Percentiles rank a stretch among this genome's conserved stretches.
These are phyloP conservation scores for Podospora comata DNA, from an alignment of 495 filamentous ascomycete species.

Conservation along the genomic window DNA sequence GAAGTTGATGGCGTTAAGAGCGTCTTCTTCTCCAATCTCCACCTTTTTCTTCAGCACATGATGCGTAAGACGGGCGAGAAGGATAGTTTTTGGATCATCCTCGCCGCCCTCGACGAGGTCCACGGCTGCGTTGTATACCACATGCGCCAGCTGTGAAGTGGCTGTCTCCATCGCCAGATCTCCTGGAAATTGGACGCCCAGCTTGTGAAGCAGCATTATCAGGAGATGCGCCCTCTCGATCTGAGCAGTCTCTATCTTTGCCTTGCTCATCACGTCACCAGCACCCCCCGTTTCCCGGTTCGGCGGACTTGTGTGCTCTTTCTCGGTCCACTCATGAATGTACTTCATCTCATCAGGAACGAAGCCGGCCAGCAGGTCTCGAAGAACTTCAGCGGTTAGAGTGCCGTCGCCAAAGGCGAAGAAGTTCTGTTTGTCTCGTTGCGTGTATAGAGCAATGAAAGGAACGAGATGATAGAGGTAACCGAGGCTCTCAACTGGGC, in stretches of 20 bases:
- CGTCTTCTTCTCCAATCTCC: slow-evolving; percentile 18
- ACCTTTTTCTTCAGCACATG: background rate
- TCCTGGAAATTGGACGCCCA: slow-evolving; percentile 32
- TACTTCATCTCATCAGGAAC: background rate
- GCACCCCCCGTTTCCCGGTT: too few species aligned
- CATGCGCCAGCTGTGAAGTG: slow-evolving; percentile 31
- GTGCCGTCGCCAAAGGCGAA: background rate
- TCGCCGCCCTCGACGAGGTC: slow-evolving; percentile 12
- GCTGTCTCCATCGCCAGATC: slow-evolving; percentile 34
- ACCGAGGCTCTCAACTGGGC: slow-evolving; percentile 40
- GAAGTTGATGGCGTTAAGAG: slow-evolving; percentile 31
- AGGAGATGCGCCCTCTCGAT: slow-evolving; percentile 26
- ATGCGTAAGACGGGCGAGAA: background rate
- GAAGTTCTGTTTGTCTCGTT: slow-evolving; percentile 25
- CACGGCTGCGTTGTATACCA: slow-evolving; percentile 31
- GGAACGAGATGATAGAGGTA: slow-evolving; percentile 41
- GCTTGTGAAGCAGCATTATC: slow-evolving; percentile 32
- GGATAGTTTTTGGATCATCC: background rate
- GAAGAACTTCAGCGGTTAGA: background rate
- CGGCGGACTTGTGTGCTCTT: too few species aligned
- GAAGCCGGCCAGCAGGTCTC: background rate
- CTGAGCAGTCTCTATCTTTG: background rate
- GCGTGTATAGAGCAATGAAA: slow-evolving; percentile 36
- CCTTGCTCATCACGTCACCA: background rate
- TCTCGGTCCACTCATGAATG: background rate